phyloP scores from a whole-genome alignment of 2,329 filamentous ascomycete species.

The Aspergillus sp. region DNA sequence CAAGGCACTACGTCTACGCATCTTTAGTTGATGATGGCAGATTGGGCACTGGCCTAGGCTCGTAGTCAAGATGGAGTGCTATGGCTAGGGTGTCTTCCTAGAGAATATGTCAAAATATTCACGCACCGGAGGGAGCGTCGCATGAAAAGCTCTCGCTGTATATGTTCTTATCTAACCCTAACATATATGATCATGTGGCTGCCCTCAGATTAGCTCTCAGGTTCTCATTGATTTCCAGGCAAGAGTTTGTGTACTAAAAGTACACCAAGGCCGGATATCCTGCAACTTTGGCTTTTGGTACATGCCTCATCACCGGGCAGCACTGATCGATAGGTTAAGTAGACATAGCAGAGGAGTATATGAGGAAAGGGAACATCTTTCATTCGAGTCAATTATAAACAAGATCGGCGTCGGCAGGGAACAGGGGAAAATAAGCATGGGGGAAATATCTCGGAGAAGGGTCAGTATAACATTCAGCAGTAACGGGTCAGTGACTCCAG shows the following conservation, averaged over 20 bases:
- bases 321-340: neutral
- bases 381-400: conserved; percentile 49
- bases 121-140: neutral
- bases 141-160: neutral
- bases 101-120: neutral
- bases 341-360: neutral
- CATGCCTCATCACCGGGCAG: conserved; percentile 44
- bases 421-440: neutral
- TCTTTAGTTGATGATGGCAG: neutral
- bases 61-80: neutral
- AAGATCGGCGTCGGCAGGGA: neutral
- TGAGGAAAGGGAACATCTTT: conserved; percentile 16
- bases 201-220: conserved; percentile 54
- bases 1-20: neutral
- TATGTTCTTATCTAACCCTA: neutral
- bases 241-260: conserved; percentile 17
- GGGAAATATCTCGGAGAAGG: neutral
- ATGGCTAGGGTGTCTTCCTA: neutral
- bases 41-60: neutral
- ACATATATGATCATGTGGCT: conserved; percentile 4
- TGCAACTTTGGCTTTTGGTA: conserved; percentile 53
- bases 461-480: neutral
- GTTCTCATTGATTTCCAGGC: conserved; percentile 51
- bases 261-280: conserved; percentile 43
- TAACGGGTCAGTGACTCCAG: neutral